A percentile compares a stretch with the other conserved stretches of the same genome.
phyloP scores from a whole-genome alignment of 2,329 filamentous ascomycete species.

The Aspergillus clavatus region DNA sequence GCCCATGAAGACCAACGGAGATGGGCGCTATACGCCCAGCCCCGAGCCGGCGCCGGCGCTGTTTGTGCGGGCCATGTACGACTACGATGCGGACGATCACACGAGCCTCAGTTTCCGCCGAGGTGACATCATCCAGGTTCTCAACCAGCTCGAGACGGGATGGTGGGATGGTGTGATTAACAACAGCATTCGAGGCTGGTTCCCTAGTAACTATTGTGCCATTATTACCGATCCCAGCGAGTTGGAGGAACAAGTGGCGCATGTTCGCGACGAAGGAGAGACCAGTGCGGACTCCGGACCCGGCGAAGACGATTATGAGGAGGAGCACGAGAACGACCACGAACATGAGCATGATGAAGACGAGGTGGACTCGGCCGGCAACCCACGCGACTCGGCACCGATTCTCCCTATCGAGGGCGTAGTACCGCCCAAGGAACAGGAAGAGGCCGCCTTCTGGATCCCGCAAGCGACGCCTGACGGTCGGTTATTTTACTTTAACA shows the following conservation, averaged over 20 bases:
- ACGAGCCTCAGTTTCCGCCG: constrained; percentile 96
- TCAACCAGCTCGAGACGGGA: constrained; percentile 94
- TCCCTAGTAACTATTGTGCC: constrained; percentile 97
- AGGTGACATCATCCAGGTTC: constrained; percentile 96
- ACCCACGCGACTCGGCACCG: constrained; percentile 58
- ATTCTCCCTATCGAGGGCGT: constrained; percentile 65
- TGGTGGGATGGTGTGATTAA: constrained; percentile 99
- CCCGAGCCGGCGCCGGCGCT: constrained; percentile 50
- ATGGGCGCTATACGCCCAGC: constrained; percentile 29
- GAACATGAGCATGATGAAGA: constrained; percentile 63
- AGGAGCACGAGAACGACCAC: constrained; percentile 58
- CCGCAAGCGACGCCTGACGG: constrained; percentile 94
- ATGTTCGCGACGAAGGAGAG: constrained; percentile 51
- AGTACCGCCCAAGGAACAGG: constrained; percentile 58
- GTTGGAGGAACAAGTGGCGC: constrained; percentile 57
- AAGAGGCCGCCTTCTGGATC: constrained; percentile 96
- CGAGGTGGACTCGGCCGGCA: constrained; percentile 62
- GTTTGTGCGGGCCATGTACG: constrained; percentile 93
- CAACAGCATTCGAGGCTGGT: constrained; percentile 85
- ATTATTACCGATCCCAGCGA: constrained; percentile 75
- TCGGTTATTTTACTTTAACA: constrained; percentile 95
- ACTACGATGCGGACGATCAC: constrained; percentile 95
- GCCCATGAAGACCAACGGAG: constrained; percentile 27
- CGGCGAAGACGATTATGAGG: constrained; percentile 58
- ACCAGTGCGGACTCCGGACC: constrained; percentile 45